Percentiles rank a stretch among this genome's conserved stretches.
phyloP scores from a whole-genome alignment of 257 asterid genomes.

The Solanum neorickii region DNA sequence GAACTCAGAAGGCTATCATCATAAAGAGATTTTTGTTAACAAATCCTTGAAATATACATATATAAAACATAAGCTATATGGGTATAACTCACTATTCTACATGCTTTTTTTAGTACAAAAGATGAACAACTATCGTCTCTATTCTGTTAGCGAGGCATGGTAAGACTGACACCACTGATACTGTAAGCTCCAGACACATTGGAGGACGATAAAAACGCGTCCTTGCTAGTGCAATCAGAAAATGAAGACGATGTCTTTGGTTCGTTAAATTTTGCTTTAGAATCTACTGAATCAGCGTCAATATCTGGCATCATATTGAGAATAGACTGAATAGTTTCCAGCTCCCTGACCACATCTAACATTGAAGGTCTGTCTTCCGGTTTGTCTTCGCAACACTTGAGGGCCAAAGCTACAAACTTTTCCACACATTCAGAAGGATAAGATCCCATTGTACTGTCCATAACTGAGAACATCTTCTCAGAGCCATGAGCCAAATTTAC shows the following conservation, averaged over 20 bases:
- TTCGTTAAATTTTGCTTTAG: constrained; percentile 22
- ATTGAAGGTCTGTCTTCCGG: constrained; percentile 61
- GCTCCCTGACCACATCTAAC: constrained; percentile 77
- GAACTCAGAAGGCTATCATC: background rate
- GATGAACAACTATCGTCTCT: background rate
- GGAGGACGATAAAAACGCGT: constrained; percentile 23
- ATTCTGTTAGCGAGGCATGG: constrained; percentile 52
- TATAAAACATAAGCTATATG: background rate
- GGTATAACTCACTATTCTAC: background rate
- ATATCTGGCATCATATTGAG: constrained; percentile 30
- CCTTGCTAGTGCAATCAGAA: constrained; percentile 19
- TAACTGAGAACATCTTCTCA: constrained; percentile 45
- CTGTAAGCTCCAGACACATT: constrained; percentile 39
- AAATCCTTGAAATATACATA: background rate
- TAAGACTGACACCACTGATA: constrained; percentile 29
- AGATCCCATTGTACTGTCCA: constrained; percentile 72
- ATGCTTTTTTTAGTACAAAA: background rate
- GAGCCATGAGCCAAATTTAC: constrained; percentile 52
- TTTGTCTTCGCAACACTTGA: constrained; percentile 59
- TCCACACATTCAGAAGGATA: constrained; percentile 51
- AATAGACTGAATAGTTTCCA: constrained; percentile 34
- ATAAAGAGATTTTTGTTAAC: background rate
- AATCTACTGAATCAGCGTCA: constrained; percentile 7
- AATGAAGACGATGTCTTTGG: constrained; percentile 22
- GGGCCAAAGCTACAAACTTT: constrained; percentile 52